phyloP scores from a whole-genome alignment of 768 basidiomycete species.

The Psilocybe subaeruginosa region DNA sequence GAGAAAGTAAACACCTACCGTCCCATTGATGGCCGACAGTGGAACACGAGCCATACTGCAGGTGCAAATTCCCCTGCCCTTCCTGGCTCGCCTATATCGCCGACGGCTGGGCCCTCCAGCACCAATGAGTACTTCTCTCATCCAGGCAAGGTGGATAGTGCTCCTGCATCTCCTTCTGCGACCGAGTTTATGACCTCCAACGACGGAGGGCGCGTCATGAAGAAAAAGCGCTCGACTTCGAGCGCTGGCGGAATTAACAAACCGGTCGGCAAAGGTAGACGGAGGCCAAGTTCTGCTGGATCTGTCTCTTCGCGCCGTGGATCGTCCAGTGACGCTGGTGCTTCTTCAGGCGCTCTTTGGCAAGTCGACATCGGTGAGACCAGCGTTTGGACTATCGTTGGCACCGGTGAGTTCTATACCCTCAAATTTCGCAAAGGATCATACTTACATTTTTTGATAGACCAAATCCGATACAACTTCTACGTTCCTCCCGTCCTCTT shows the following conservation, averaged over 20 bases:
- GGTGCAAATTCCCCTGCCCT: slow-evolving; percentile 60
- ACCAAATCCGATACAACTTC: slow-evolving; percentile 93
- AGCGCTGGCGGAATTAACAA: slow-evolving; percentile 66
- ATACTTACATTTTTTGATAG: slow-evolving; percentile 39
- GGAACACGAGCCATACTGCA: slow-evolving; percentile 54
- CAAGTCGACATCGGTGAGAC: slow-evolving; percentile 92
- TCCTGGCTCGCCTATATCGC: slow-evolving; percentile 72
- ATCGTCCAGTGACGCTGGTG: slow-evolving; percentile 65
- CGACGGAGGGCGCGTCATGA: slow-evolving; percentile 85
- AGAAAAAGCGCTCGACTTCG: slow-evolving; percentile 74
- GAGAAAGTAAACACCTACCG: slow-evolving; percentile 93
- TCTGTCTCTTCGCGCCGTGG: slow-evolving; percentile 73
- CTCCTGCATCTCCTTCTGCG: slow-evolving; percentile 68
- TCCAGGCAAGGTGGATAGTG: slow-evolving; percentile 55
- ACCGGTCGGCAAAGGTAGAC: slow-evolving; percentile 56
- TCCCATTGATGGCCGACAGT: slow-evolving; percentile 80
- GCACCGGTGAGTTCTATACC: slow-evolving; percentile 64
- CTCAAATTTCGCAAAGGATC: slow-evolving; percentile 4
- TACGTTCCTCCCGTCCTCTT: slow-evolving; percentile 87
- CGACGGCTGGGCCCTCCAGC: slow-evolving; percentile 57
- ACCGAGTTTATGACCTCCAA: slow-evolving; percentile 70
- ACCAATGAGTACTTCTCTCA: slow-evolving; percentile 70
- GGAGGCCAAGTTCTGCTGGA: slow-evolving; percentile 79
- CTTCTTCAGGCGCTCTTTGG: slow-evolving; percentile 82
- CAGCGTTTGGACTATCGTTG: slow-evolving; percentile 93